Percentiles rank a stretch among this genome's conserved stretches.
phyloP scores from a whole-genome alignment of 306 rosid species.

The Lathyrus tuberosus region DNA sequence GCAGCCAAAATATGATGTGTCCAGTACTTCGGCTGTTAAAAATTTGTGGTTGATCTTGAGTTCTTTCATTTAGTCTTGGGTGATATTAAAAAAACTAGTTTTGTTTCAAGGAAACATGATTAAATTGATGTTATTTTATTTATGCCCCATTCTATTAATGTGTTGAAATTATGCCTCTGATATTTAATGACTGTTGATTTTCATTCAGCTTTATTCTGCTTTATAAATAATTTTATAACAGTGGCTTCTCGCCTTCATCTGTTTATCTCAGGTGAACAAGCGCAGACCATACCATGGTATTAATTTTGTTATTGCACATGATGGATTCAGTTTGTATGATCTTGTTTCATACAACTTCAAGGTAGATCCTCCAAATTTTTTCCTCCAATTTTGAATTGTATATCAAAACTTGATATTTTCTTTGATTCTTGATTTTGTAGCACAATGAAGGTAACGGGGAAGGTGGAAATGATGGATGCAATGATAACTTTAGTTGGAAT shows the following conservation, averaged over 20 bases:
- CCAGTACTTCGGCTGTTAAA: constrained; percentile 15
- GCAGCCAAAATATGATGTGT: background rate
- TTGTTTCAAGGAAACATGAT: constrained; percentile 8
- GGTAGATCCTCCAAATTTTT: constrained; percentile 54
- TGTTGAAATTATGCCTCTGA: constrained; percentile 21
- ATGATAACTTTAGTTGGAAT: constrained; percentile 94
- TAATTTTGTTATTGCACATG: constrained; percentile 87
- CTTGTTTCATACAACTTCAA: constrained; percentile 93
- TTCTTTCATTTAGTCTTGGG: background rate
- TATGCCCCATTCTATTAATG: background rate
- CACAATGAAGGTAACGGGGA: constrained; percentile 97
- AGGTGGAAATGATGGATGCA: constrained; percentile 87
- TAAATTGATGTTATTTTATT: constrained; percentile 3
- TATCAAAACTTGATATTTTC: constrained; percentile 30
- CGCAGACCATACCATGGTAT: constrained; percentile 88
- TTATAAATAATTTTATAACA: constrained; percentile 23
- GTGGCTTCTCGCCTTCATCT: constrained; percentile 31
- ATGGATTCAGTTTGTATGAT: constrained; percentile 82
- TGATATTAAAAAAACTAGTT: constrained; percentile 22
- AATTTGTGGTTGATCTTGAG: constrained; percentile 28
- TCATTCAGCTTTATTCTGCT: constrained; percentile 14
- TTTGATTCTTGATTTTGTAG: constrained; percentile 60
- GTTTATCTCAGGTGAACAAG: constrained; percentile 68
- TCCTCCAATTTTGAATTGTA: constrained; percentile 18
- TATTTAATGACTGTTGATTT: constrained; percentile 13